Percentiles rank a stretch among this genome's conserved stretches.
These are phyloP conservation scores for Daldinia caldariorum DNA, from an alignment of 495 filamentous ascomycete species.

Conservation along the genomic window DNA sequence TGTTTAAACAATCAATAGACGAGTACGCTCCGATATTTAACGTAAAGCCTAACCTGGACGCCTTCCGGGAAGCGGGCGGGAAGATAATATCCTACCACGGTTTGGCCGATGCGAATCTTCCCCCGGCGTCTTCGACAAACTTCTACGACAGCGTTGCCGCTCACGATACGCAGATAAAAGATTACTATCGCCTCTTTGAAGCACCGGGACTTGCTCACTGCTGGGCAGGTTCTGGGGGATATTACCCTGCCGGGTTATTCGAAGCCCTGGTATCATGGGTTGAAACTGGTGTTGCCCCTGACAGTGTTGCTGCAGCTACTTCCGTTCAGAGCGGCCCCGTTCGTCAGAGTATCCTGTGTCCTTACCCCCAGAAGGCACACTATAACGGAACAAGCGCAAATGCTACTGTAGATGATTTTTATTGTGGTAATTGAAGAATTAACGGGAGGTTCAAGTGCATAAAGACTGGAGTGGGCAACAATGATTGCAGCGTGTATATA, in stretches of 20 bases:
- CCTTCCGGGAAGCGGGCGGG: constrained; percentile 48
- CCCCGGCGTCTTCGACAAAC: constrained; percentile 41
- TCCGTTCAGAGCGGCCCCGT: constrained; percentile 24
- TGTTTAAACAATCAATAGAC: constrained; percentile 44
- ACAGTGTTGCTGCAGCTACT: constrained; percentile 30
- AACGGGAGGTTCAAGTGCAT: background rate
- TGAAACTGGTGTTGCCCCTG: constrained; percentile 51
- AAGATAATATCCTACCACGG: constrained; percentile 58
- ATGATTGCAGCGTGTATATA: no score
- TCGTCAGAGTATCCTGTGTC: constrained; percentile 31
- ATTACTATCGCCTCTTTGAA: constrained; percentile 51
- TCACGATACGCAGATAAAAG: constrained; percentile 30
- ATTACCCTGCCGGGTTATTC: constrained; percentile 38
- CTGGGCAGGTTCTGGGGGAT: constrained; percentile 37
- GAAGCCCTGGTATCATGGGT: constrained; percentile 55
- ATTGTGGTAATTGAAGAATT: constrained; percentile 13
- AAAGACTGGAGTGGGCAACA: no score
- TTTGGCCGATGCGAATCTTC: constrained; percentile 45
- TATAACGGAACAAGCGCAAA: constrained; percentile 16
- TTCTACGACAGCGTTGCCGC: constrained; percentile 44
- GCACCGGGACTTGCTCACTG: constrained; percentile 52
- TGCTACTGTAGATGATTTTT: constrained; percentile 7
- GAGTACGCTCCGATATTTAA: constrained; percentile 48
- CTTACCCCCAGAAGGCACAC: constrained; percentile 36
- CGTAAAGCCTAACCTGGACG: constrained; percentile 49